Conservation (phyloP, 495 filamentous ascomycete genomes). For the Xylaria bambusicola region DNA sequence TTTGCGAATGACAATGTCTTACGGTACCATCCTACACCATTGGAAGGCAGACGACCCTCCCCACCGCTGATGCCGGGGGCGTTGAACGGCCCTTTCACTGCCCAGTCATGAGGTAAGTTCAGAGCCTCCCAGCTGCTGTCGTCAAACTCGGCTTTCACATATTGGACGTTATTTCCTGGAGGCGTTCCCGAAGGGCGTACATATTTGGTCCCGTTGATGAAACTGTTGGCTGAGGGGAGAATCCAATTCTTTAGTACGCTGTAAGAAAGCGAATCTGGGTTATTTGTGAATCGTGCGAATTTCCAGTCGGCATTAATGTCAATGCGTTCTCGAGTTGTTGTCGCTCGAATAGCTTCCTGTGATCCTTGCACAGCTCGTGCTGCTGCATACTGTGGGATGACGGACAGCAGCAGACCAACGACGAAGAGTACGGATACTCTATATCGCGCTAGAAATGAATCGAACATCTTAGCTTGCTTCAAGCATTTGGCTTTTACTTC, state of each 20-base stretch:
- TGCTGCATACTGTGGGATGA: conserved; percentile 9
- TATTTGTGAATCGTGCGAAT: conserved; percentile 40
- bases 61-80: conserved; percentile 52
- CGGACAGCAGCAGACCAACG: background rate
- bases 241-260: conserved; percentile 40
- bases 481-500: background rate
- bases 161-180: conserved; percentile 33
- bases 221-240: conserved; percentile 44
- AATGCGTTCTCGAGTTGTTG: conserved; percentile 15
- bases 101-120: conserved; percentile 52
- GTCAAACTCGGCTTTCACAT: conserved; percentile 38
- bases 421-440: background rate
- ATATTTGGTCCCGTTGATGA: conserved; percentile 34
- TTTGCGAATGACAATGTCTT: conserved; percentile 34
- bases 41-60: conserved; percentile 58
- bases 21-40: conserved; percentile 55
- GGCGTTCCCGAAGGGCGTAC: conserved; percentile 32
- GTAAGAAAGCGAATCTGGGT: conserved; percentile 41
- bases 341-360: background rate
- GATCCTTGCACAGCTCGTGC: conserved; percentile 2
- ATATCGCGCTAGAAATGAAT: background rate
- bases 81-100: conserved; percentile 49
- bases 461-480: conserved; percentile 7
- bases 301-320: conserved; percentile 39
- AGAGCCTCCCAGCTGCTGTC: conserved; percentile 41